Percentiles rank a stretch among this genome's conserved stretches.
These are phyloP conservation scores for Mycena indigotica DNA, from an alignment of 768 basidiomycete genomes.

Conservation along the genomic window DNA sequence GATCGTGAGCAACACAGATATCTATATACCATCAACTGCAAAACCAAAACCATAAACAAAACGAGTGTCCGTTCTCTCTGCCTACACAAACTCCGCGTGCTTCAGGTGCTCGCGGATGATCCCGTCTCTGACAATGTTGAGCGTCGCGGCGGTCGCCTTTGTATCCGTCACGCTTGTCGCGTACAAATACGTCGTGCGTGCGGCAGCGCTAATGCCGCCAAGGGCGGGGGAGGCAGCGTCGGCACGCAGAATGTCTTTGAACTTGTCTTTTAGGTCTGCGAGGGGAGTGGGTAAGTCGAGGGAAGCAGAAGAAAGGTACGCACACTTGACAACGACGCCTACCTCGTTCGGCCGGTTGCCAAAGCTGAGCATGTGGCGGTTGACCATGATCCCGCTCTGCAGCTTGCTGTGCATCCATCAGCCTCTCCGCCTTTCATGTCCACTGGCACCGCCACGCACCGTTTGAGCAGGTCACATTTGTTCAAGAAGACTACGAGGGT, in stretches of 20 bases:
- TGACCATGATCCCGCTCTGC: conserved; percentile 43
- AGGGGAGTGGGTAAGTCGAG: neutral
- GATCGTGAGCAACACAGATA: too few species aligned
- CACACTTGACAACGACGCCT: conserved; percentile 45
- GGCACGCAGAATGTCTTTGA: conserved; percentile 19
- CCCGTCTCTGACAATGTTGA: conserved; percentile 25
- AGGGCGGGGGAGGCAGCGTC: conserved; percentile 12
- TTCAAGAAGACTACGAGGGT: conserved; percentile 76
- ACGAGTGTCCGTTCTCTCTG: too few species aligned
- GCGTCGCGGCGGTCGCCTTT: conserved; percentile 25
- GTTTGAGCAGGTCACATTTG: conserved; percentile 66
- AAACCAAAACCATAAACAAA: too few species aligned
- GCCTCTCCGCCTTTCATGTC: too few species aligned
- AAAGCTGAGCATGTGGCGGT: conserved; percentile 43
- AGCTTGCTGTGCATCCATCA: conserved; percentile 30
- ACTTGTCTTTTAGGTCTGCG: conserved; percentile 23
- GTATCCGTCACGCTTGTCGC: conserved; percentile 26
- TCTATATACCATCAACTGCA: too few species aligned
- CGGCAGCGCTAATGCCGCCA: conserved; percentile 57
- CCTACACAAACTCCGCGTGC: conserved; percentile 25
- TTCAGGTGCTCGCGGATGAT: conserved; percentile 26
- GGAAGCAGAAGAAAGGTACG: conserved; percentile 28
- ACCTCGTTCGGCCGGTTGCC: conserved; percentile 43
- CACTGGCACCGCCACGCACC: too few species aligned
- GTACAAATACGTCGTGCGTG: conserved; percentile 22